Evolutionary conservation across 2,329 filamentous ascomycete species (phyloP).

Genomic region (Cercospora sp.): DNA sequence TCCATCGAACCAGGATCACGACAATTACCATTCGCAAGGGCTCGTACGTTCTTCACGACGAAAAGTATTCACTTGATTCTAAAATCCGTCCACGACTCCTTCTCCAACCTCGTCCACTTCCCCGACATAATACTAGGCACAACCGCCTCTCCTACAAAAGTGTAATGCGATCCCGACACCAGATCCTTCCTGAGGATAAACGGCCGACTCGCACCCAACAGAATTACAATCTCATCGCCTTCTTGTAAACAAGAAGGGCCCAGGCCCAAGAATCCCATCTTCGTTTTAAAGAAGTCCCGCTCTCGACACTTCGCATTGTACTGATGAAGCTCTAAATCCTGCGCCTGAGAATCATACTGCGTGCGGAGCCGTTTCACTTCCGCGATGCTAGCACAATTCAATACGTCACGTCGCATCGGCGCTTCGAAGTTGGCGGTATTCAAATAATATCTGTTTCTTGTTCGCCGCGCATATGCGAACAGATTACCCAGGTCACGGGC

Average conservation of each 20-base stretch:
- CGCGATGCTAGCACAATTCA: constrained; percentile 7
- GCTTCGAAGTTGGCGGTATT: constrained; percentile 14
- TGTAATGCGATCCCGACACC: constrained; percentile 1
- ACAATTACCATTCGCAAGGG: too few relatives aligned
- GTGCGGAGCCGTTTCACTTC: constrained; percentile 15
- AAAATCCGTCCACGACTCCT: constrained; percentile 6
- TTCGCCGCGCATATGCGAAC: constrained; percentile 19
- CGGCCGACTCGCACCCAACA: constrained; percentile 18
- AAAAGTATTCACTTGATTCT: neutral
- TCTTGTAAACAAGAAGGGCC: constrained; percentile 20
- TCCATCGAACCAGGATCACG: too few relatives aligned
- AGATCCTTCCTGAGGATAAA: constrained; percentile 16
- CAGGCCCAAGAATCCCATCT: constrained; percentile 26
- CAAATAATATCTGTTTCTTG: constrained; percentile 17
- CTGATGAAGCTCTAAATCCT: constrained; percentile 17
- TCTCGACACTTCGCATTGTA: constrained; percentile 19
- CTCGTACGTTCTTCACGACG: neutral
- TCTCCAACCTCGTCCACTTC: constrained; percentile 13
- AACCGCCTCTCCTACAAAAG: constrained; percentile 21
- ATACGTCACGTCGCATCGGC: constrained; percentile 22
- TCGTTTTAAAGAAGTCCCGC: constrained; percentile 30
- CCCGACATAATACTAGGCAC: constrained; percentile 22
- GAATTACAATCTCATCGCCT: constrained; percentile 20
- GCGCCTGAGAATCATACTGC: constrained; percentile 18
- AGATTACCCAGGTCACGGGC: constrained; percentile 23